A percentile compares a stretch with the other conserved stretches of the same genome.
Conservation (phyloP, 306 rosid species). For the Senna tora region DNA sequence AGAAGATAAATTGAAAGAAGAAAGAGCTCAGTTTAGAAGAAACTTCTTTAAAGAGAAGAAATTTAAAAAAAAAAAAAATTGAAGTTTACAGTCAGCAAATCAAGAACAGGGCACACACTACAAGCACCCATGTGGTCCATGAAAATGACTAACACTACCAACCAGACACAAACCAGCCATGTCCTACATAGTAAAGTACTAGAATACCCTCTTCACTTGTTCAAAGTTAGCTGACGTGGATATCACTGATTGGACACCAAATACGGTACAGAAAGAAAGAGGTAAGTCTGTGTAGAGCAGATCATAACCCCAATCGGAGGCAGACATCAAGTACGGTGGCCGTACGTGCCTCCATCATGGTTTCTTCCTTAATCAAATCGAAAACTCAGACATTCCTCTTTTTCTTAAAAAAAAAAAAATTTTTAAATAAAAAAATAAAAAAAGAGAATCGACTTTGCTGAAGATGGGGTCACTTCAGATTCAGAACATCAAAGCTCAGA, state of each 20-base stretch:
- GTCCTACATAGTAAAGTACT: conserved; percentile 7
- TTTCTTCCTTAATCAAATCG: conserved; percentile 31
- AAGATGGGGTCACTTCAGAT: conserved; percentile 6
- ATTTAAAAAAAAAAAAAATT: too few species aligned
- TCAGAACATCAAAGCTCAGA: neutral
- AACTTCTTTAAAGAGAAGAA: neutral
- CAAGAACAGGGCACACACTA: neutral
- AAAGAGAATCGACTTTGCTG: neutral
- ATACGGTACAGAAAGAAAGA: neutral
- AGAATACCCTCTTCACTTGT: neutral
- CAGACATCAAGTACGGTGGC: neutral
- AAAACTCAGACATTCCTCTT: conserved; percentile 33
- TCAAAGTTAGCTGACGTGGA: conserved; percentile 20
- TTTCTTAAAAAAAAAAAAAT: neutral
- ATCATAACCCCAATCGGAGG: conserved; percentile 17
- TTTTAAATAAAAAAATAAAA: neutral
- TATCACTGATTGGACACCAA: conserved; percentile 1
- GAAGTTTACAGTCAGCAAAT: neutral
- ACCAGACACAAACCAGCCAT: neutral
- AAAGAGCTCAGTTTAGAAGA: neutral
- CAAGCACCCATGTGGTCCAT: neutral
- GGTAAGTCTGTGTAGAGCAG: neutral
- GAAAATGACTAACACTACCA: neutral
- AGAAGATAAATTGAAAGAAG: too few species aligned
- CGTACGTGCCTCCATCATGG: neutral